Base-by-base conservation (phyloP, 2,329 filamentous ascomycete genomes). In the Xylariaceae sp. region DNA sequence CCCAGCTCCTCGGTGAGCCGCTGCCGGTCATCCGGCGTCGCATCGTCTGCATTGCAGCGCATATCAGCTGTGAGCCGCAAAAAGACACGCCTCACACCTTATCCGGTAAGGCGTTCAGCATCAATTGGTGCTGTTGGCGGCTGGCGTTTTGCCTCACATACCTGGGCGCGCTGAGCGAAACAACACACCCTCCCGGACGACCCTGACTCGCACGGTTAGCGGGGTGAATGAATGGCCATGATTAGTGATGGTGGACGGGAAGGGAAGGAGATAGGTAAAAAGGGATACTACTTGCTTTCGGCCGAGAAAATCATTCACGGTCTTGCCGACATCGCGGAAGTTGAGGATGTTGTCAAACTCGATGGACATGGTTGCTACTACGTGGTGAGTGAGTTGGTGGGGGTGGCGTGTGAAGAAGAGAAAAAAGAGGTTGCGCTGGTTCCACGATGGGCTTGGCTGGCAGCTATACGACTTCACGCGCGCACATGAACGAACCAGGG, bases 261-360 rank as follows among this genome's bases (percentile, higher is more conserved):
- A 30, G 23, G 23, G 4, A 30, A 5, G 23, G 23, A 30, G 23
- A 30, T 30, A 30, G 23, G 5, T 30, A 1, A 30, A 30, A 30
- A 30, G 23, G 23, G 23, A 30, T 30, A 30, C 9, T 48, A 68
- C 75, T 65, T 76, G 86, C 86, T 78, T 81, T 63, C 76, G 75
- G 23, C 80, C 80, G 3, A 83, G 72, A 62, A 81, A 81, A 30
- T 74, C 69, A 67, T 92, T 92, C 65, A 90, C 78, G 0, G 83
- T 85, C 63, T 78, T 76, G 47, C 86, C 88, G 49, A 92, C 86
- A 77, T 93, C 89, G 59, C 90, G 84, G 70, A 92, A 90, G 72
- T 93, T 93, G 67, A 87, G 75, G 54, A 92, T 79, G 55, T 80
- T 81, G 60, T 86, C 78, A 65, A 88, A 77, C 9, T 67, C 44